Conservation (phyloP, 208 protist genomes). For the Leishmania lainsoni region DNA sequence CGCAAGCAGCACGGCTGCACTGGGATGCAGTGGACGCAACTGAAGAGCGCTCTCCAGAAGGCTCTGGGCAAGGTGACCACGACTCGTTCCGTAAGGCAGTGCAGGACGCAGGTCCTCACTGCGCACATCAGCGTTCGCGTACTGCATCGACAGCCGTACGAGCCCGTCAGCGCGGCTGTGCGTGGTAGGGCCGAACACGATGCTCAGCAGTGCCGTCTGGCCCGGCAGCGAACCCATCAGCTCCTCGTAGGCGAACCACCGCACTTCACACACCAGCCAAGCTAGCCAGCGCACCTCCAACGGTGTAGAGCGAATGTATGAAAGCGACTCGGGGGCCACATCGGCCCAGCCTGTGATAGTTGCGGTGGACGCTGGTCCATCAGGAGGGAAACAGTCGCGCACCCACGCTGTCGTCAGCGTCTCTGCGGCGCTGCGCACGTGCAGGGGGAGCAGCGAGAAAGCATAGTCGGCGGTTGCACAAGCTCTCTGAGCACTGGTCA, state of each 20-base stretch:
- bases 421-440: conserved; percentile 16
- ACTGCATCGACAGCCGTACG: conserved; percentile 27
- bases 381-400: conserved; percentile 24
- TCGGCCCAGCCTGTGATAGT: conserved; percentile 15
- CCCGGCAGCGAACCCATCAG: conserved; percentile 13
- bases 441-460: conserved; percentile 18
- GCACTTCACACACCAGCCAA: conserved; percentile 29
- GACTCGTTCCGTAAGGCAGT: conserved; percentile 13
- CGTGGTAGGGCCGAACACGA: conserved; percentile 11
- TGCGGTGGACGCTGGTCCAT: not conserved
- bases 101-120: conserved; percentile 20
- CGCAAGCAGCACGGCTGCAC: conserved; percentile 32
- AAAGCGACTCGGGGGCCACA: conserved; percentile 4
- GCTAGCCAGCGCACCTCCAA: conserved; percentile 31
- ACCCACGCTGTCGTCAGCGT: conserved; percentile 19
- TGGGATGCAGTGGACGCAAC: conserved; percentile 20
- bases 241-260: conserved; percentile 26
- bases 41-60: conserved; percentile 34
- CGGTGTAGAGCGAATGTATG: conserved; percentile 11
- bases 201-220: conserved; percentile 7
- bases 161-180: conserved; percentile 20
- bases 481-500: not conserved
- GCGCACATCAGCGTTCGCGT: conserved; percentile 24
- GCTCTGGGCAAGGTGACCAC: conserved; percentile 23
- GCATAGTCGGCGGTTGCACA: conserved; percentile 27